Percentiles rank a stretch among this genome's conserved stretches.
These are phyloP conservation scores for Malassezia globosa DNA, from an alignment of 1,284 basidiomycete genomes.

Conservation along the genomic window DNA sequence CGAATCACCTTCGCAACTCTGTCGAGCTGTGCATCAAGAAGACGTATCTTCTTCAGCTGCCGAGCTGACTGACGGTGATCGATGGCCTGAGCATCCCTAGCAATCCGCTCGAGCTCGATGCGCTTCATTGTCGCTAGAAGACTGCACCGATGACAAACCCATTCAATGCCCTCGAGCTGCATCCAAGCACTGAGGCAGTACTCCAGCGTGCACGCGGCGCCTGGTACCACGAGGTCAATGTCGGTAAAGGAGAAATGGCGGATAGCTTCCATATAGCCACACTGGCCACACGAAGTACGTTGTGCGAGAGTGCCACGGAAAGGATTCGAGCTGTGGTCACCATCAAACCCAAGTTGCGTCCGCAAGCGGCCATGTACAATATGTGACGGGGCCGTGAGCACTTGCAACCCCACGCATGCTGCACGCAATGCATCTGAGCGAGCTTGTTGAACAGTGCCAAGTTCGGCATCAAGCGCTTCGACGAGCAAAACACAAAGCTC, in stretches of 20 bases:
- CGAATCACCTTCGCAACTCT: constrained; percentile 17
- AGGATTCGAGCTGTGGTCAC: constrained; percentile 19
- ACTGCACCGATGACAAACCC: constrained; percentile 43
- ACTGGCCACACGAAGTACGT: constrained; percentile 36
- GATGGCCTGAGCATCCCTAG: not conserved
- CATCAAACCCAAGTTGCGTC: constrained; percentile 4
- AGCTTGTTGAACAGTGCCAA: constrained; percentile 20
- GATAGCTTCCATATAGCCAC: constrained; percentile 43
- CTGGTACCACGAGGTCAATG: constrained; percentile 32
- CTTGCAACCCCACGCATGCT: constrained; percentile 19
- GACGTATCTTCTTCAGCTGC: not conserved
- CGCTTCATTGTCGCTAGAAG: constrained; percentile 21
- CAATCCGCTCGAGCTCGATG: constrained; percentile 7
- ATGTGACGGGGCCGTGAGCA: constrained; percentile 22
- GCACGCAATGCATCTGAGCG: constrained; percentile 11
- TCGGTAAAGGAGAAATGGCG: constrained; percentile 34
- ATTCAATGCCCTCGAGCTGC: constrained; percentile 39
- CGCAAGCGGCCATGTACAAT: constrained; percentile 4
- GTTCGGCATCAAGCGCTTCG: constrained; percentile 35
- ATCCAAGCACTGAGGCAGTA: constrained; percentile 34
- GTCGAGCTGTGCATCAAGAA: not conserved
- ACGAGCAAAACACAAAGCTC: constrained; percentile 41
- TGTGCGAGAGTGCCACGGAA: constrained; percentile 25
- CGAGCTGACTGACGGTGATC: not conserved
- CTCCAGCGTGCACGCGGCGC: constrained; percentile 29